Conservation (phyloP, 2,329 filamentous ascomycete genomes). For the Cladobotryum protrusum region DNA sequence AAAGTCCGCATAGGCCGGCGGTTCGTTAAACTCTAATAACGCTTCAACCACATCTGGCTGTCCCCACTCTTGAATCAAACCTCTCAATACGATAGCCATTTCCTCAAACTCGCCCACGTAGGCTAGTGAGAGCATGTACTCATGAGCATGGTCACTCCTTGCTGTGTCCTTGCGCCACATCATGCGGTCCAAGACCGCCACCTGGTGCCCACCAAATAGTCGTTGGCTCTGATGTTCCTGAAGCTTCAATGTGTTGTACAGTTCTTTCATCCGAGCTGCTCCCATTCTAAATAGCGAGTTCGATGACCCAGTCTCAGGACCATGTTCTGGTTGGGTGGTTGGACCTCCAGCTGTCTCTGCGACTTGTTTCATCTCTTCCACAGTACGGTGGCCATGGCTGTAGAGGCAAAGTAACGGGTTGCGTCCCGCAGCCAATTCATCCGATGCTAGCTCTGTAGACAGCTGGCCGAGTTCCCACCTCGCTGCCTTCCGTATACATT, state of each 20-base stretch:
- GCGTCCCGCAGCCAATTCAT: slow-evolving; percentile 4
- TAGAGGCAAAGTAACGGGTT: slow-evolving; percentile 8
- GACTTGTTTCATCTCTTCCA: slow-evolving; percentile 4
- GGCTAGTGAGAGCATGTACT: slow-evolving; percentile 58
- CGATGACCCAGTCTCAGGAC: not conserved
- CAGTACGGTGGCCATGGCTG: not conserved
- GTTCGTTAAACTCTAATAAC: slow-evolving; percentile 28
- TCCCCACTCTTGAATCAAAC: slow-evolving; percentile 48
- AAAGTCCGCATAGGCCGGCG: slow-evolving; percentile 28
- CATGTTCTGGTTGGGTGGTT: not conserved
- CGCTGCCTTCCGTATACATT: slow-evolving; percentile 16
- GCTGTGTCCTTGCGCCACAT: slow-evolving; percentile 27
- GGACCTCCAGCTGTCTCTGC: too few relatives aligned
- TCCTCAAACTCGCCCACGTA: slow-evolving; percentile 53
- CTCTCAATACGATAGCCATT: slow-evolving; percentile 51
- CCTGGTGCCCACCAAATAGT: slow-evolving; percentile 14
- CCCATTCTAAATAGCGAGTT: slow-evolving; percentile 16
- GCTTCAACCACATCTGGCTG: slow-evolving; percentile 28
- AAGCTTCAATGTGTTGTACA: slow-evolving; percentile 21
- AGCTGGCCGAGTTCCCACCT: slow-evolving; percentile 20
- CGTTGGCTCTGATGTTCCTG: slow-evolving; percentile 19
- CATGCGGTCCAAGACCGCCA: slow-evolving; percentile 29
- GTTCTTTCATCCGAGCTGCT: slow-evolving; percentile 20
- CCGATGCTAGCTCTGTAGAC: slow-evolving; percentile 12
- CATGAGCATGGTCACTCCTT: slow-evolving; percentile 38